A percentile compares a stretch with the other conserved stretches of the same genome.
phyloP scores from a whole-genome alignment of 805 yeast species.

The Lipomyces kockii region DNA sequence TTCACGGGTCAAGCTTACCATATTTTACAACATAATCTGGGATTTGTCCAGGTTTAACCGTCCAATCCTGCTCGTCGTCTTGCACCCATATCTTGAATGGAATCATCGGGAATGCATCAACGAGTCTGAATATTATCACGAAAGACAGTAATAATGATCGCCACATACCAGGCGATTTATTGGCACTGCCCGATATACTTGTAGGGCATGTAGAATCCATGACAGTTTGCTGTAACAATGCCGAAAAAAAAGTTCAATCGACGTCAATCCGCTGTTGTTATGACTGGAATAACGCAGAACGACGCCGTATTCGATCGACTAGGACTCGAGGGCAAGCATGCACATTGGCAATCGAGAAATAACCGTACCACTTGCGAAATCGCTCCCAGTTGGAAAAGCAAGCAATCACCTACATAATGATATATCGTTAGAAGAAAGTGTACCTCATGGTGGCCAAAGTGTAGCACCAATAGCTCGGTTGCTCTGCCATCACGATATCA shows the following conservation, averaged over 20 bases:
- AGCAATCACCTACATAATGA: neutral
- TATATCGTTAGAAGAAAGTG: neutral
- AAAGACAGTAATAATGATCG: neutral
- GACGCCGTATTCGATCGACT: neutral
- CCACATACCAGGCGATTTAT: neutral
- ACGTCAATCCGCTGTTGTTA: neutral
- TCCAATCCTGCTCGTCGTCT: constrained; percentile 24
- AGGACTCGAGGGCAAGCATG: neutral
- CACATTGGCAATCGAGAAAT: neutral
- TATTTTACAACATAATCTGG: constrained; percentile 39
- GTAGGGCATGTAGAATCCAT: neutral
- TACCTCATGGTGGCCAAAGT: neutral
- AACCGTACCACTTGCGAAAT: neutral
- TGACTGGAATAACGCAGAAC: neutral
- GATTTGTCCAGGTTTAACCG: constrained; percentile 36
- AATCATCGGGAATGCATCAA: constrained; percentile 14
- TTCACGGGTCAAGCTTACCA: constrained; percentile 15
- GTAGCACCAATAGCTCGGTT: neutral
- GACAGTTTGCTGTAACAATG: neutral
- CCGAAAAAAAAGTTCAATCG: neutral
- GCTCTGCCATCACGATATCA: neutral
- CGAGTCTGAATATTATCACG: neutral
- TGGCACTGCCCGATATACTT: neutral
- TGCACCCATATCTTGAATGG: constrained; percentile 2
- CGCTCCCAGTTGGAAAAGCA: neutral